phyloP scores from a whole-genome alignment of 2,329 filamentous ascomycete genomes.

The Fusarium neocosmosporiellum region DNA sequence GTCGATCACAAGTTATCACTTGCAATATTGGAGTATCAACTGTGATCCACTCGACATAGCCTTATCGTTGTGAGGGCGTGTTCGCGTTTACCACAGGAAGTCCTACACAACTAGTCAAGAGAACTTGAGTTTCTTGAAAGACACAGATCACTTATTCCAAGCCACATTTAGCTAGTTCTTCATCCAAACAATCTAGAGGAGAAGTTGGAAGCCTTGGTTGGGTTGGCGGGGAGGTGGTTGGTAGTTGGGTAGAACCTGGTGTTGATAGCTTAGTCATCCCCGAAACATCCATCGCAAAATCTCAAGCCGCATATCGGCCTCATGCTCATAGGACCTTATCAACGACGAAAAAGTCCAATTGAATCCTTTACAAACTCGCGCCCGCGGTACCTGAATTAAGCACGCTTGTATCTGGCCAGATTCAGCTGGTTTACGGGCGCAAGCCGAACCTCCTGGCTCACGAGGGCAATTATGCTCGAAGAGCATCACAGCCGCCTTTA shows the following conservation, averaged over 20 bases:
- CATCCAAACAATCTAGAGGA: not conserved
- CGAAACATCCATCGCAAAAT: constrained; percentile 18
- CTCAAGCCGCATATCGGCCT: constrained; percentile 4
- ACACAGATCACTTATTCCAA: not conserved
- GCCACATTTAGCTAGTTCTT: not conserved
- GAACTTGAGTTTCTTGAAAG: not conserved
- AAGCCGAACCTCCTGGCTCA: not conserved
- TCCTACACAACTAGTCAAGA: not conserved
- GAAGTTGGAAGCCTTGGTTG: not conserved
- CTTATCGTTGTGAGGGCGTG: not conserved
- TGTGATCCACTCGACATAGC: not conserved
- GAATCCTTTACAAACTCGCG: not conserved
- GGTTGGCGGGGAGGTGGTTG: not conserved
- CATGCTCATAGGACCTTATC: not conserved
- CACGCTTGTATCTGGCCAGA: not conserved
- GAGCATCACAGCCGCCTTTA: not conserved
- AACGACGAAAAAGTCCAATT: not conserved
- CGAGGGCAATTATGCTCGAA: constrained; percentile 19
- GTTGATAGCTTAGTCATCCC: constrained; percentile 31
- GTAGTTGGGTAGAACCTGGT: constrained; percentile 20
- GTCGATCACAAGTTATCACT: not conserved
- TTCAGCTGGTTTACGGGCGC: not conserved
- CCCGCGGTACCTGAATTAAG: not conserved
- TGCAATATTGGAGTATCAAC: constrained; percentile 2
- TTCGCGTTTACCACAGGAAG: not conserved